Conservation (phyloP, 176 grass and related monocot species). For the Tillandsia leiboldiana region DNA sequence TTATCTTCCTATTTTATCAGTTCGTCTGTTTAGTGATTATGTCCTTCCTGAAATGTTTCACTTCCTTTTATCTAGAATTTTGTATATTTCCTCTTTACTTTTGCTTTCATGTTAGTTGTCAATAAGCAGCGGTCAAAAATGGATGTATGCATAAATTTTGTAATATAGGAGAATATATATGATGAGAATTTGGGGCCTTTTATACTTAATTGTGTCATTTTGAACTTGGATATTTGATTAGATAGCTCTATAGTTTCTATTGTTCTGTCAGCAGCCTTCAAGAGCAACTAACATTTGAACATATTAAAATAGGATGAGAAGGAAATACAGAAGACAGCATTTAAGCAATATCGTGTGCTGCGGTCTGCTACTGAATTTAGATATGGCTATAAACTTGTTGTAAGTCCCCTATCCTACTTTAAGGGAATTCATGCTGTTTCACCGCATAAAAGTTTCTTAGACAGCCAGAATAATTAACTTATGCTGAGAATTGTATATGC, state of each 20-base stretch:
- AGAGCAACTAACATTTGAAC: conserved; percentile 3
- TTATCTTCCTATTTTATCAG: neutral
- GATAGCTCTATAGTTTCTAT: neutral
- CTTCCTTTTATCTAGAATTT: too few relatives aligned
- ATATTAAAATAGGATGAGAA: conserved; percentile 58
- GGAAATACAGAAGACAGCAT: conserved; percentile 58
- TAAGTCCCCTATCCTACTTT: conserved; percentile 28
- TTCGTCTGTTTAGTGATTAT: too few relatives aligned
- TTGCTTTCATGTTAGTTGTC: too few relatives aligned
- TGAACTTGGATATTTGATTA: neutral
- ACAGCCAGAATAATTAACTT: neutral
- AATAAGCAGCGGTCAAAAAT: too few relatives aligned
- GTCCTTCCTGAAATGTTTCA: too few relatives aligned
- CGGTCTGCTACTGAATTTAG: conserved; percentile 55
- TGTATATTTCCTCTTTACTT: too few relatives aligned
- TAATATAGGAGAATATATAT: too few relatives aligned
- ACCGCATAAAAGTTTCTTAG: neutral
- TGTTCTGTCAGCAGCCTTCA: neutral
- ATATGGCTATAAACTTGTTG: conserved; percentile 96
- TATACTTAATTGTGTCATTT: neutral
- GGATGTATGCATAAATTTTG: too few relatives aligned
- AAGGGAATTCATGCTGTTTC: neutral
- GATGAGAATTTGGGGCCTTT: neutral
- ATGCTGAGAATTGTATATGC: conserved; percentile 21
- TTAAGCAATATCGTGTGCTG: conserved; percentile 54